A percentile compares a stretch with the other conserved stretches of the same genome.
Evolutionary conservation across 129 eudicot genomes (phyloP).

Genomic region (Dittrichia graveolens): DNA sequence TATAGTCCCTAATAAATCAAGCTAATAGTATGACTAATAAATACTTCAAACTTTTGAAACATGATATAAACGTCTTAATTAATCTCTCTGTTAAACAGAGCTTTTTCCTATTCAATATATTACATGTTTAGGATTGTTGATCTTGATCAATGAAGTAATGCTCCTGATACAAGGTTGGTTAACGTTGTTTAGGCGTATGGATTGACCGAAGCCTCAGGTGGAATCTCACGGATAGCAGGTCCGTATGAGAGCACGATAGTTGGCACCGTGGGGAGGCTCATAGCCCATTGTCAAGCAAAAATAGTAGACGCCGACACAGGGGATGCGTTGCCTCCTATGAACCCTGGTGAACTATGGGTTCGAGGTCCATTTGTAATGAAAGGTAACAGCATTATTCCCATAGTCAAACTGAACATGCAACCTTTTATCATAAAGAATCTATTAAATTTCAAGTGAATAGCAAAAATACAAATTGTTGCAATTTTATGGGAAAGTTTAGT

Average conservation of each 20-base stretch:
- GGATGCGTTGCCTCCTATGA: constrained; percentile 49
- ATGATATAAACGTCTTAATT: too few species aligned
- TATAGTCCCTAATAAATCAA: too few species aligned
- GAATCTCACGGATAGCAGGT: constrained; percentile 38
- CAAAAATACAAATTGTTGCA: too few species aligned
- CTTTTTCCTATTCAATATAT: too few species aligned
- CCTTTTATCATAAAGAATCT: not conserved
- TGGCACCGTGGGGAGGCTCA: constrained; percentile 53
- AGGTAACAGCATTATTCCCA: constrained; percentile 39
- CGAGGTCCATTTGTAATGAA: constrained; percentile 65
- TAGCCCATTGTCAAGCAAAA: constrained; percentile 49
- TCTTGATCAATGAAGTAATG: constrained; percentile 12
- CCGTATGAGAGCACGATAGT: constrained; percentile 37
- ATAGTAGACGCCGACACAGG: constrained; percentile 62
- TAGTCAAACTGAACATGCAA: not conserved
- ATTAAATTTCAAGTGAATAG: too few species aligned
- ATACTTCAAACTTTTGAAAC: too few species aligned
- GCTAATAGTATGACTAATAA: too few species aligned
- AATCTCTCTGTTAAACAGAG: too few species aligned
- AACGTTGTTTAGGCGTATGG: constrained; percentile 51
- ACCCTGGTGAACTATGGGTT: constrained; percentile 72
- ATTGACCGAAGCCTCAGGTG: constrained; percentile 64
- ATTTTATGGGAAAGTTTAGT: too few species aligned
- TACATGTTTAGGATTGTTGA: not conserved
- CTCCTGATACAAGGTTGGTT: constrained; percentile 9